Evolutionary conservation across 371 early-diverging fungal species (phyloP).

Genomic region (Mucor irregularis): DNA sequence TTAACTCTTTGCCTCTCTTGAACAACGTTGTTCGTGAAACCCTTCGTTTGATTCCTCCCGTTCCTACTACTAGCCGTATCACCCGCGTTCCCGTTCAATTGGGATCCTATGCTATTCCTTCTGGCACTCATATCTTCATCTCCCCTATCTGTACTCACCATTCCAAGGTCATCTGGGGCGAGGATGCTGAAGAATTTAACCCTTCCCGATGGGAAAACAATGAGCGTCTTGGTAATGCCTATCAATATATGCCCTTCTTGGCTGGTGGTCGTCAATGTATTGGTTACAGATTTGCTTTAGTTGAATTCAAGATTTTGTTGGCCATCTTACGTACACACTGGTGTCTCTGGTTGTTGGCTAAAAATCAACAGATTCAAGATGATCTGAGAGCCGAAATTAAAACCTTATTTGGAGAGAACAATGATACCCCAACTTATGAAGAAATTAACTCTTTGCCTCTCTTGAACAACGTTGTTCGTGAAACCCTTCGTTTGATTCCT

Average conservation of each 20-base stretch:
- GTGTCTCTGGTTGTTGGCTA: conserved; percentile 55
- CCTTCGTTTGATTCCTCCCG: conserved; percentile 54
- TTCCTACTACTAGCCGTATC: conserved; percentile 48
- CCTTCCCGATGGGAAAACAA: conserved; percentile 62
- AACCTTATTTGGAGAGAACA: conserved; percentile 16
- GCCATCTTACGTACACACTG: no score
- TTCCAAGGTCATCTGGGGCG: conserved; percentile 61
- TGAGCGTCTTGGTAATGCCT: conserved; percentile 30
- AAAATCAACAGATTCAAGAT: conserved; percentile 43
- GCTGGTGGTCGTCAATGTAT: conserved; percentile 55
- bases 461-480: conserved; percentile 55
- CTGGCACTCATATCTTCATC: conserved; percentile 50
- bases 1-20: conserved; percentile 46
- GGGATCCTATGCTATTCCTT: conserved; percentile 50
- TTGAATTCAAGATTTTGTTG: conserved; percentile 45
- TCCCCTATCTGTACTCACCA: conserved; percentile 48
- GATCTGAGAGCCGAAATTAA: conserved; percentile 46
- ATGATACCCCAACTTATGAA: conserved; percentile 43
- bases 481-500: conserved; percentile 53
- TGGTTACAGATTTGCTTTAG: conserved; percentile 42
- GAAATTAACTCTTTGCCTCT: conserved; percentile 43
- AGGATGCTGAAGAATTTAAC: conserved; percentile 60
- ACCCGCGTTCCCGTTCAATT: conserved; percentile 42
- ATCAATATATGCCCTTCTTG: conserved; percentile 63
- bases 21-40: conserved; percentile 57